phyloP scores from a whole-genome alignment of 371 early-diverging fungal genomes.

The Rhizomucor pusillus region DNA sequence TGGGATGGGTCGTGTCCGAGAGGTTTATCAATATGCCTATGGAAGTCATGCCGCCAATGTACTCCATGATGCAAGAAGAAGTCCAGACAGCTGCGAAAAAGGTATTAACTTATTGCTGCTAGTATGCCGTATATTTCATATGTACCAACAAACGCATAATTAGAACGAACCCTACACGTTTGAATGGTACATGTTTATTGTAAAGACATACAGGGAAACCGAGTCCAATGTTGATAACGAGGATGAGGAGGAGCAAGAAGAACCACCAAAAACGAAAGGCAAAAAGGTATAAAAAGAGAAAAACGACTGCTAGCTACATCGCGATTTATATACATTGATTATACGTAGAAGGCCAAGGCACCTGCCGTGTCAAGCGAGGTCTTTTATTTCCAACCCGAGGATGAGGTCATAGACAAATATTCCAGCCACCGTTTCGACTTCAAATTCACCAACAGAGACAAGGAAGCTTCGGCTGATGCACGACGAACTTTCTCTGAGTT shows the following conservation, averaged over 20 bases:
- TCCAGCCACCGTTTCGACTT: conserved; percentile 58
- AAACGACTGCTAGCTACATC: too few relatives aligned
- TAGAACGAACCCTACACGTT: conserved; percentile 74
- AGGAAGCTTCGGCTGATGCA: conserved; percentile 71
- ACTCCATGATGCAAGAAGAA: conserved; percentile 84
- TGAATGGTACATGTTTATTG: conserved; percentile 79
- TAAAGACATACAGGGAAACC: conserved; percentile 84
- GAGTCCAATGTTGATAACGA: conserved; percentile 62
- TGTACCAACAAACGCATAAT: too few relatives aligned
- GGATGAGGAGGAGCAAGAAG: conserved; percentile 46
- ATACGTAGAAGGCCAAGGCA: too few relatives aligned
- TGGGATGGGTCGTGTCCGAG: conserved; percentile 84
- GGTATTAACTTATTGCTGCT: too few relatives aligned
- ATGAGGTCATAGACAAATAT: conserved; percentile 74
- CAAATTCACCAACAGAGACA: conserved; percentile 59
- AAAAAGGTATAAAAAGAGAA: conserved; percentile 34
- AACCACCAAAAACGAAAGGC: conserved; percentile 20
- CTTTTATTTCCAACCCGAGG: conserved; percentile 89
- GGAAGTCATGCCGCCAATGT: conserved; percentile 87
- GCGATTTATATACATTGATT: too few relatives aligned
- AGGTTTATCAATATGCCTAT: conserved; percentile 96
- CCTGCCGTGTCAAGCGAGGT: conserved; percentile 21
- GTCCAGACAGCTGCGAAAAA: conserved; percentile 73
- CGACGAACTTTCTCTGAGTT: conserved; percentile 80
- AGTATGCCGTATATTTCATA: too few relatives aligned